These are phyloP conservation scores for Asclepias syriaca DNA, from an alignment of 257 asterid species.

Conservation along the genomic window DNA sequence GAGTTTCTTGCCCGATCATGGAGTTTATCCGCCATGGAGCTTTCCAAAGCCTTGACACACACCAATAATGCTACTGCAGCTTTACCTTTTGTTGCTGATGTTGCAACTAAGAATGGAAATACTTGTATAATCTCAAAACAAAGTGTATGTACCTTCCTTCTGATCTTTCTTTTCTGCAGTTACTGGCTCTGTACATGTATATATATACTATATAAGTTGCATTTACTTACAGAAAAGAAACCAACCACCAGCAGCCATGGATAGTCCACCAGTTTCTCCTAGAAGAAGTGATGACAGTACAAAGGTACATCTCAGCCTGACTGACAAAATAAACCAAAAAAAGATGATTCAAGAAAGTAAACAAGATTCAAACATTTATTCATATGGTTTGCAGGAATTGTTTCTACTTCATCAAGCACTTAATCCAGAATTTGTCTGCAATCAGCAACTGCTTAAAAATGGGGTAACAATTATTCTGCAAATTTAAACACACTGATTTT, in stretches of 20 bases:
- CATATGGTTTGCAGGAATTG: conserved; percentile 40
- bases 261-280: conserved; percentile 61
- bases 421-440: conserved; percentile 50
- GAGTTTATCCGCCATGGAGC: conserved; percentile 76
- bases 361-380: no score
- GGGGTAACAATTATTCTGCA: conserved; percentile 42
- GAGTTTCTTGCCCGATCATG: conserved; percentile 87
- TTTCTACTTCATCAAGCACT: conserved; percentile 63
- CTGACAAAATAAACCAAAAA: no score
- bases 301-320: conserved; percentile 35
- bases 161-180: not conserved
- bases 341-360: no score
- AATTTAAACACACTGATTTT: not conserved
- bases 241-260: conserved; percentile 35
- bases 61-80: conserved; percentile 23
- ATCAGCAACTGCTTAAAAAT: conserved; percentile 48
- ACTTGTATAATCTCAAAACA: conserved; percentile 18
- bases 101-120: conserved; percentile 20
- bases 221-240: conserved; percentile 32
- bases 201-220: no score
- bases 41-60: conserved; percentile 63
- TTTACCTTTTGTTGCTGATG: conserved; percentile 8
- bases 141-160: conserved; percentile 20
- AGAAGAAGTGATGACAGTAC: conserved; percentile 53
- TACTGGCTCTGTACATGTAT: not conserved